Base-by-base conservation (phyloP, 2,329 filamentous ascomycete species). In the Xylariaceae sp. region DNA sequence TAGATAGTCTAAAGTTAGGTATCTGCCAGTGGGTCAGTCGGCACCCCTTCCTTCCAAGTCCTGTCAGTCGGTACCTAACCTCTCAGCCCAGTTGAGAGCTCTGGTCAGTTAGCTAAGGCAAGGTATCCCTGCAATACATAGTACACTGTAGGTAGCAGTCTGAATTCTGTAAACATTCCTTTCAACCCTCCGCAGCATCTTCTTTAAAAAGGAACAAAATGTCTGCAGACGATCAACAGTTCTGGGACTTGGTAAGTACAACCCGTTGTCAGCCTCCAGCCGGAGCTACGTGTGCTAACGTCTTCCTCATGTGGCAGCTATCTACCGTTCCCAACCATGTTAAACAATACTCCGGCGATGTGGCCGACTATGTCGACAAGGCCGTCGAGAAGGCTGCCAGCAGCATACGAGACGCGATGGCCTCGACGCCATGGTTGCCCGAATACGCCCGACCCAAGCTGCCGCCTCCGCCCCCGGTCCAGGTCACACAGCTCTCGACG, bases 331-430 rank as follows among this genome's bases (percentile, higher is more conserved):
- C 71, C 44, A 64, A 76, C 63, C 80, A 89, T 55, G 71, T 90
- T 59, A 76, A 76, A 46, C 72, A 71, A 48, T 88, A 88, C 62
- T 81, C 83, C 12, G 70, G 73, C 51, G 74, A 85, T 37, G 74
- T 90, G 45, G 87, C 87, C 59, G 83, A 88, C 48, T 83, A 82
- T 50, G 78, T 94, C 59, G 87, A 96, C 64, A 73, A 75, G 42
- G 80, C 88, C 57, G 82, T 95, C 62, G 87, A 95, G 55, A 71
- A 74, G 43, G 80, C 87, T 31, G 85, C 88, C 38, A 69, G 73
- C 24, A 70, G 74, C 26, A 70, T 96, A 32, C 79, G 85, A 58
- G 81, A 88, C 47, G 73, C 74, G 4, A 69, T 88, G 31, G 74
- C 82, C 26, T 70, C 79, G 26, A 74, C 79, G 38, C 64, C 73